Percentiles rank a stretch among this genome's conserved stretches.
phyloP scores from a whole-genome alignment of 495 filamentous ascomycete species.

The Neurospora cerealis region DNA sequence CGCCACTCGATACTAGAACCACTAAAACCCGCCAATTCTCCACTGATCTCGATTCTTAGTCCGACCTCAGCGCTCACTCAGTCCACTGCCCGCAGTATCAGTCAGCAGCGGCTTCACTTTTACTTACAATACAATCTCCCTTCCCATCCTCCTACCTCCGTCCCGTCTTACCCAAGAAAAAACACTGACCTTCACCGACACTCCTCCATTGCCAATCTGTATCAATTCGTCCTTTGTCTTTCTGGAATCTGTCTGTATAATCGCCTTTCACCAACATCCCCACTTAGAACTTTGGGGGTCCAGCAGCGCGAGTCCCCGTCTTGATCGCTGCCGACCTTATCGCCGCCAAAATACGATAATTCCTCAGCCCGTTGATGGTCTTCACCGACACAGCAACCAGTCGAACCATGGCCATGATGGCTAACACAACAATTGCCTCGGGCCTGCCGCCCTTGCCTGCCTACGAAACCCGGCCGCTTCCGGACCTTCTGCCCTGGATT shows the following conservation, averaged over 20 bases:
- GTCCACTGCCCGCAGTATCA: background rate
- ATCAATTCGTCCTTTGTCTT: background rate
- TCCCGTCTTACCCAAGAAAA: background rate
- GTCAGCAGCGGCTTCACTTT: background rate
- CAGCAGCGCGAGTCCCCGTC: background rate
- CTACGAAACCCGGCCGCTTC: slow-evolving; percentile 56
- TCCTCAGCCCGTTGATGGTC: background rate
- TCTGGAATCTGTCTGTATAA: background rate
- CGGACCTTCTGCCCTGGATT: slow-evolving; percentile 65
- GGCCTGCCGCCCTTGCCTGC: slow-evolving; percentile 67
- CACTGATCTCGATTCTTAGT: background rate
- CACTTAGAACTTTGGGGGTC: background rate
- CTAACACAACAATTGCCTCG: slow-evolving; percentile 31
- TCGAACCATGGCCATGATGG: slow-evolving; percentile 27
- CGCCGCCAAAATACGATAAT: background rate
- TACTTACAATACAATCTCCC: background rate
- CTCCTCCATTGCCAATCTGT: background rate
- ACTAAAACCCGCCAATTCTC: background rate
- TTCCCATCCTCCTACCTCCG: background rate
- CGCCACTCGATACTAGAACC: background rate
- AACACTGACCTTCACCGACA: background rate
- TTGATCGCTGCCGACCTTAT: background rate
- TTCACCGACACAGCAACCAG: slow-evolving; percentile 4
- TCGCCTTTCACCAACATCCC: background rate
- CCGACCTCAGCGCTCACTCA: background rate